A percentile compares a stretch with the other conserved stretches of the same genome.
Conservation (phyloP, 352 stramenopile genomes). For the Pythium sp. region DNA sequence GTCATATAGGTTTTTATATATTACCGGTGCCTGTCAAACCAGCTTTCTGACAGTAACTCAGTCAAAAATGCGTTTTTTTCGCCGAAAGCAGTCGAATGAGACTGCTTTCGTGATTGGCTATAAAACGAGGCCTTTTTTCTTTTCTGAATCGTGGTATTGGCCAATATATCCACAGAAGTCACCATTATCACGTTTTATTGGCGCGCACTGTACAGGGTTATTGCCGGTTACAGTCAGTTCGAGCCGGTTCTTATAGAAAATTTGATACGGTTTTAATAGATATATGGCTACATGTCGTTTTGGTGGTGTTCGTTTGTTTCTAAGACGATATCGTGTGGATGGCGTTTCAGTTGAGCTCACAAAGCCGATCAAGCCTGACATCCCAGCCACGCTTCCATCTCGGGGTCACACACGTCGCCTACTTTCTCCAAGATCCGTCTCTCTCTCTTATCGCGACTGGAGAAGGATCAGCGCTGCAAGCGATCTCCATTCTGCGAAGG, state of each 20-base stretch:
- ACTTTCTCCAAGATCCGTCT: constrained; percentile 29
- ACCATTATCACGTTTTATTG: no score
- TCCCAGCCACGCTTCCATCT: constrained; percentile 33
- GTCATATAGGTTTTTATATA: no score
- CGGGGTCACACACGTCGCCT: constrained; percentile 22
- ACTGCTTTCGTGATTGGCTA: no score
- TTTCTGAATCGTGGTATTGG: no score
- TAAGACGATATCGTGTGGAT: no score
- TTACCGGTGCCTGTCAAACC: no score
- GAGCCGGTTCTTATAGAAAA: background rate
- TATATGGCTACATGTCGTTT: background rate
- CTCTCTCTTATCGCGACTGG: constrained; percentile 23
- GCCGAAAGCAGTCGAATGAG: no score
- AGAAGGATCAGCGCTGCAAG: constrained; percentile 21
- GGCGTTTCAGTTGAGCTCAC: no score
- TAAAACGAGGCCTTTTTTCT: no score
- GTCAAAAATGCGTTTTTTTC: no score
- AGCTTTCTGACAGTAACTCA: no score
- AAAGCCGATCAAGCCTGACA: constrained; percentile 15
- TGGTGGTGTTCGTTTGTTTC: background rate
- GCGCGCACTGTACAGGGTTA: background rate
- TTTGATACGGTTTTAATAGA: background rate
- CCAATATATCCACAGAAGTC: no score
- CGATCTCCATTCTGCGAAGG: constrained; percentile 26
- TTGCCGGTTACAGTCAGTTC: background rate